A percentile compares a stretch with the other conserved stretches of the same genome.
Evolutionary conservation across 345 rosid genomes (phyloP).

Genomic region (Populus tremula): DNA sequence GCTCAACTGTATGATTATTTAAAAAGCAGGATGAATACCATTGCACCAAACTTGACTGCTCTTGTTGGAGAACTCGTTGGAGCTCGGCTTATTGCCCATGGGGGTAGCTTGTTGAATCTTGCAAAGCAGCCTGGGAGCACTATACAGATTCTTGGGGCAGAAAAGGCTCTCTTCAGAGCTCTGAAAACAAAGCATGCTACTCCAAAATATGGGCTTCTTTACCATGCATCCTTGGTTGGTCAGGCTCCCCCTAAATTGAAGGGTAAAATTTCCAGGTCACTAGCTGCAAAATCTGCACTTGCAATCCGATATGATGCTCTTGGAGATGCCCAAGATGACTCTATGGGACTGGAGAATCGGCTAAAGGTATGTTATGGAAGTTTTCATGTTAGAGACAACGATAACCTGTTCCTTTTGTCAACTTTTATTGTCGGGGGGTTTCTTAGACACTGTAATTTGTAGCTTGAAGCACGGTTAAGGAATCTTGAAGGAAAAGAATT

Average conservation of each 20-base stretch:
- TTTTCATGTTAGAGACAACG: background rate
- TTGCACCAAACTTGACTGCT: slow-evolving; percentile 93
- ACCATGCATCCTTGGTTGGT: slow-evolving; percentile 87
- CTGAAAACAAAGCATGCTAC: slow-evolving; percentile 90
- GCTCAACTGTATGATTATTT: slow-evolving; percentile 83
- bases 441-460: slow-evolving; percentile 1
- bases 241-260: slow-evolving; percentile 84
- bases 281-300: slow-evolving; percentile 78
- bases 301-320: slow-evolving; percentile 87
- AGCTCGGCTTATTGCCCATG: slow-evolving; percentile 91
- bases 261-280: slow-evolving; percentile 84
- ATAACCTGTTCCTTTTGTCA: background rate
- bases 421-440: background rate
- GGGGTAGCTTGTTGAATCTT: slow-evolving; percentile 87
- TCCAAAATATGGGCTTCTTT: slow-evolving; percentile 82
- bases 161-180: slow-evolving; percentile 91
- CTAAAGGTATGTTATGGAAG: slow-evolving; percentile 45
- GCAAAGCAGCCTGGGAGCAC: slow-evolving; percentile 96
- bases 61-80: slow-evolving; percentile 97
- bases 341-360: slow-evolving; percentile 80
- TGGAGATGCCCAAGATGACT: slow-evolving; percentile 71
- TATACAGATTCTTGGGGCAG: slow-evolving; percentile 90
- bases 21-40: slow-evolving; percentile 85
- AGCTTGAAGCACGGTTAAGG: slow-evolving; percentile 87
- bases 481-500: slow-evolving; percentile 74